Evolutionary conservation across 1,284 basidiomycete genomes (phyloP).

Genomic region (Trichosporon sp.): DNA sequence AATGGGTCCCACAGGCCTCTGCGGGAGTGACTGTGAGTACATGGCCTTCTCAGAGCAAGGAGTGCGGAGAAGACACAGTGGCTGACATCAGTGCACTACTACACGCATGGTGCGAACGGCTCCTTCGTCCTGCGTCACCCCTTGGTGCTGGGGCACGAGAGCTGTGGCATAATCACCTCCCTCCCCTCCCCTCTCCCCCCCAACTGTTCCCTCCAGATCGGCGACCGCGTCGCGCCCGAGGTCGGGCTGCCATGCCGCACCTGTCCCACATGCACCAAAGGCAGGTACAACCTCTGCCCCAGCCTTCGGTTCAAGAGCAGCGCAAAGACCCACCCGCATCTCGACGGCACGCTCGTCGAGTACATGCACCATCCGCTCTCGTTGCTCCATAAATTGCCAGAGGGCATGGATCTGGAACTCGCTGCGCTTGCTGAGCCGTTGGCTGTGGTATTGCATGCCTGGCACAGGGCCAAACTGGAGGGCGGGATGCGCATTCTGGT

Average conservation of each 20-base stretch:
- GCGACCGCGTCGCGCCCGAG: slow-evolving; percentile 91
- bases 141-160: slow-evolving; percentile 91
- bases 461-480: slow-evolving; percentile 67
- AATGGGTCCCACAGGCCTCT: slow-evolving; percentile 81
- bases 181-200: slow-evolving; percentile 42
- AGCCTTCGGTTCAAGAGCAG: slow-evolving; percentile 80
- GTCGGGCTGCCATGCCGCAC: slow-evolving; percentile 81
- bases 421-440: slow-evolving; percentile 90
- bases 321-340: slow-evolving; percentile 89
- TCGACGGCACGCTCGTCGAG: slow-evolving; percentile 86
- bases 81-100: slow-evolving; percentile 74
- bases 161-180: slow-evolving; percentile 67
- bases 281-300: slow-evolving; percentile 93
- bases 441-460: slow-evolving; percentile 82
- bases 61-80: too few species aligned
- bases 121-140: slow-evolving; percentile 78
- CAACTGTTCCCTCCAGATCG: slow-evolving; percentile 63
- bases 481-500: slow-evolving; percentile 74
- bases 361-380: slow-evolving; percentile 84
- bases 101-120: slow-evolving; percentile 82
- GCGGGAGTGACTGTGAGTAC: slow-evolving; percentile 76
- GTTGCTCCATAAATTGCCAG: slow-evolving; percentile 84
- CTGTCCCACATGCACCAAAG: slow-evolving; percentile 61
- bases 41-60: slow-evolving; percentile 43
- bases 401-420: slow-evolving; percentile 71